Conservation (phyloP, 2,329 filamentous ascomycete species). For the Tolypocladium ovalisporum region DNA sequence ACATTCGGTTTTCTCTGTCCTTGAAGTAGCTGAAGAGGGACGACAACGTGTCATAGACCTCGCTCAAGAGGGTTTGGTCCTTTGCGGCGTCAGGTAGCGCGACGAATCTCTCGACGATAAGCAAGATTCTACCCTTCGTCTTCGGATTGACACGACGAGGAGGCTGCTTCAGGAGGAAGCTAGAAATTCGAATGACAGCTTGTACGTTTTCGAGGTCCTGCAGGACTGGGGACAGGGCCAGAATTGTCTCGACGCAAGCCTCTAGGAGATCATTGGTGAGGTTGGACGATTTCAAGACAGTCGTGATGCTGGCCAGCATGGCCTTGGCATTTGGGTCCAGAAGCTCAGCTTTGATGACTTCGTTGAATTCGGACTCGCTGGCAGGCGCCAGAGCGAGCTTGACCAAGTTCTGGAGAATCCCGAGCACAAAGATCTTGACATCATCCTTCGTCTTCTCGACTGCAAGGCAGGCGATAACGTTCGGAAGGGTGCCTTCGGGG, state of each 20-base stretch:
- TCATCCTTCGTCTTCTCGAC: constrained; percentile 71
- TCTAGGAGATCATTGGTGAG: constrained; percentile 67
- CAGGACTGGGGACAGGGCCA: constrained; percentile 63
- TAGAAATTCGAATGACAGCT: constrained; percentile 69
- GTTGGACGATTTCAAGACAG: constrained; percentile 49
- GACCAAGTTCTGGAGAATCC: constrained; percentile 62
- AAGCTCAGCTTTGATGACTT: constrained; percentile 43
- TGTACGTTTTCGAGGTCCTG: constrained; percentile 57
- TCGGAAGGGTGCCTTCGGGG: constrained; percentile 54
- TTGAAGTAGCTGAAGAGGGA: constrained; percentile 86
- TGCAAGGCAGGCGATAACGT: constrained; percentile 61
- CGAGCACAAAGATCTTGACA: constrained; percentile 73
- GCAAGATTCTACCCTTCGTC: constrained; percentile 70
- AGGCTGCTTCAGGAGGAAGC: constrained; percentile 77
- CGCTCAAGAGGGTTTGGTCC: constrained; percentile 39
- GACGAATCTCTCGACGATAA: constrained; percentile 73
- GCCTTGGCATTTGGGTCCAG: constrained; percentile 45
- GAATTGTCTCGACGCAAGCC: constrained; percentile 66
- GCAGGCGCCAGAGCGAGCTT: constrained; percentile 45
- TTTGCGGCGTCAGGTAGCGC: constrained; percentile 40
- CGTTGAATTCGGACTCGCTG: constrained; percentile 43
- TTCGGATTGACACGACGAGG: constrained; percentile 70
- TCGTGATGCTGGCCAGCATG: constrained; percentile 56
- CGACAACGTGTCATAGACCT: constrained; percentile 64
- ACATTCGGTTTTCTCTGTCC: constrained; percentile 64